Evolutionary conservation across 2,329 filamentous ascomycete species (phyloP).

Genomic region (Aspergillus novoparasiticus): DNA sequence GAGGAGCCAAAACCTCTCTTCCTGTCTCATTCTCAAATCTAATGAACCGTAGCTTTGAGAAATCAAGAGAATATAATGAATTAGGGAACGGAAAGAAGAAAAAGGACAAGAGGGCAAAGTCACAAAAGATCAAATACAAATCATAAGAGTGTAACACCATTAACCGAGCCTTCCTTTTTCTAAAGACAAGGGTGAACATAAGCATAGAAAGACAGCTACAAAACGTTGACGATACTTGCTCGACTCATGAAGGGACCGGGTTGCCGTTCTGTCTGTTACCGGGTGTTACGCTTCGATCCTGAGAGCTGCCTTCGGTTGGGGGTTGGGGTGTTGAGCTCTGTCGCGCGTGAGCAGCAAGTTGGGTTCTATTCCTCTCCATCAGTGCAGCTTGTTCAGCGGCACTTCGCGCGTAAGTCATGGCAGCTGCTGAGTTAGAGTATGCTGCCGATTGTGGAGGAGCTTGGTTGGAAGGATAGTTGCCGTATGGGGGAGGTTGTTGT

Average conservation of each 20-base stretch:
- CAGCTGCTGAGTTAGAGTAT: constrained; percentile 39
- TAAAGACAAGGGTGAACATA: constrained; percentile 12
- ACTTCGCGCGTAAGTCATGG: constrained; percentile 41
- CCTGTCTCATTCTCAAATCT: constrained; percentile 6
- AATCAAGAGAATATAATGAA: background rate
- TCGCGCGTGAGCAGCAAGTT: constrained; percentile 34
- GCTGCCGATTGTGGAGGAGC: constrained; percentile 30
- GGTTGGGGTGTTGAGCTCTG: constrained; percentile 41
- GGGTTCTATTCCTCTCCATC: constrained; percentile 43
- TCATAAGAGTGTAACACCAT: constrained; percentile 11
- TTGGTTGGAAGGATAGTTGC: constrained; percentile 35
- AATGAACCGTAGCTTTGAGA: background rate
- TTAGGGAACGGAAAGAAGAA: constrained; percentile 19
- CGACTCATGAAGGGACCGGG: constrained; percentile 27
- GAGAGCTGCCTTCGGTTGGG: constrained; percentile 29
- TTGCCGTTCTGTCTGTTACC: constrained; percentile 36
- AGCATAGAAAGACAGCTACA: constrained; percentile 12
- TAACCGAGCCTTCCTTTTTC: constrained; percentile 10
- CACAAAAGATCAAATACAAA: constrained; percentile 19
- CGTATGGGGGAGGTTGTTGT: constrained; percentile 27
- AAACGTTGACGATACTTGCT: background rate
- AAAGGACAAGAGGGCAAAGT: constrained; percentile 13
- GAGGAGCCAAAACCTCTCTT: background rate
- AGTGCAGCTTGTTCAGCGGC: constrained; percentile 43
- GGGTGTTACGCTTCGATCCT: constrained; percentile 40